Evolutionary conservation across 257 asterid genomes (phyloP), one percentile per base, ranked within the genome.

Genomic region (Solanum sejunctum): DNA sequence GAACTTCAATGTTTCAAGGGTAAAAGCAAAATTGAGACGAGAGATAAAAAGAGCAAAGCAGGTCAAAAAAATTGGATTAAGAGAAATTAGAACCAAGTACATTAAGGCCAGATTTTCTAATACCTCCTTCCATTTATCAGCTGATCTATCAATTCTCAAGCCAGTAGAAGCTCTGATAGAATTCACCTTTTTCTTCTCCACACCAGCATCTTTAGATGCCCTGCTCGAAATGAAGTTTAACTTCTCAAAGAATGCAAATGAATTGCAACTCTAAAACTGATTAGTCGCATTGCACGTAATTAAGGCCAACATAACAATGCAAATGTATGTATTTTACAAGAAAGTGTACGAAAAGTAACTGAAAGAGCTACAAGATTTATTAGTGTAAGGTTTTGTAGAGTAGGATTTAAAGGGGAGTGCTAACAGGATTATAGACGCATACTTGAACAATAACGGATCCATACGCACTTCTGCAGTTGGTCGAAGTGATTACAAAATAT

Each of bases 121-220:
- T 90, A 96, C 99, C 98, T 94, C 97, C 82, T 91, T 90, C 85
- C 93, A 91, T 86, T 89, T 93, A 85, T 90, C 98, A 36, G 89
- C 88, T 86, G 83, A 91, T 52, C 92, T 94, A 32, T 93, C 94
- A 86, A 83, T 87, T 88, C 79, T 90, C 84, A 78, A 88, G 91
- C 87, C 88, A 85, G 89, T 57, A 52, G 90, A 85, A 5, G 93
- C 88, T 21, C 94, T 91, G 28, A 70, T 39, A 39, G 87, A 70
- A 71, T 45, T 60, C 7, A 83, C 70, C 16, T 54, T 87, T 86
- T 83, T 93, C 86, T 86, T 89, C 73, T 88, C 86, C 55, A 45
- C 49, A 28, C 86, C 85, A 43, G 91, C 84, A 84, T 87, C 90
- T 87, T 88, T 93, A 63, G 58, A 82, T 64, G 91, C 80, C 88